Conservation (phyloP, 2,329 filamentous ascomycete species). For the Lomentospora prolificans region DNA sequence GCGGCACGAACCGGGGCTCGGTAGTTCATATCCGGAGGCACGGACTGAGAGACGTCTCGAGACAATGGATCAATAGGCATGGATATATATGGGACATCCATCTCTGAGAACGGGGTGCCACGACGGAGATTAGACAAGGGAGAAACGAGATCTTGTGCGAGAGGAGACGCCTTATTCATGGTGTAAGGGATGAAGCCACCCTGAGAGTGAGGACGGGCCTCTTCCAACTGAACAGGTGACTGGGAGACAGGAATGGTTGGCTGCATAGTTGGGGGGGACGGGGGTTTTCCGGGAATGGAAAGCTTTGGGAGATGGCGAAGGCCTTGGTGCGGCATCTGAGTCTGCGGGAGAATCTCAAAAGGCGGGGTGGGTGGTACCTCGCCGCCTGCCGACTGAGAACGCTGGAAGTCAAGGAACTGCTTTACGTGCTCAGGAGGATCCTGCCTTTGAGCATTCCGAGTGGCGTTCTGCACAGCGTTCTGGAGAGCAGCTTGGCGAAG, state of each 20-base stretch:
- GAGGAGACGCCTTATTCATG: conserved; percentile 40
- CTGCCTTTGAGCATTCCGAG: conserved; percentile 55
- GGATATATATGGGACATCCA: conserved; percentile 76
- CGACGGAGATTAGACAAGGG: conserved; percentile 59
- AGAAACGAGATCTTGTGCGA: conserved; percentile 48
- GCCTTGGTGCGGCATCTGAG: conserved; percentile 36
- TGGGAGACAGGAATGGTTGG: conserved; percentile 7
- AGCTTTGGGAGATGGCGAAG: conserved; percentile 53
- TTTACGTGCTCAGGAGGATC: conserved; percentile 90
- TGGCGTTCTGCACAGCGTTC: conserved; percentile 56
- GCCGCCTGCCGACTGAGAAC: conserved; percentile 34
- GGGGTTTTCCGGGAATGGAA: conserved; percentile 39
- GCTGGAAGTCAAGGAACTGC: conserved; percentile 83
- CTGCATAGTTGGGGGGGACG: conserved; percentile 15
- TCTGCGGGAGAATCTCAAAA: conserved; percentile 36
- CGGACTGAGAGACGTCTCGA: conserved; percentile 77
- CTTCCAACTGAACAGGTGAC: conserved; percentile 10
- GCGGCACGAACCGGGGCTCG: conserved; percentile 40
- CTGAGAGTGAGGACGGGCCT: conserved; percentile 2
- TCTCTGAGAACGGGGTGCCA: conserved; percentile 81
- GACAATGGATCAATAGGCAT: conserved; percentile 61
- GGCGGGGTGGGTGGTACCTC: conserved; percentile 62
- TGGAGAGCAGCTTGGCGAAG: conserved; percentile 54
- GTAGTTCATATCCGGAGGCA: conserved; percentile 88
- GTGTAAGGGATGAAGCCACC: conserved; percentile 35